Conservation (phyloP, 306 rosid species). For the Purshia tridentata region DNA sequence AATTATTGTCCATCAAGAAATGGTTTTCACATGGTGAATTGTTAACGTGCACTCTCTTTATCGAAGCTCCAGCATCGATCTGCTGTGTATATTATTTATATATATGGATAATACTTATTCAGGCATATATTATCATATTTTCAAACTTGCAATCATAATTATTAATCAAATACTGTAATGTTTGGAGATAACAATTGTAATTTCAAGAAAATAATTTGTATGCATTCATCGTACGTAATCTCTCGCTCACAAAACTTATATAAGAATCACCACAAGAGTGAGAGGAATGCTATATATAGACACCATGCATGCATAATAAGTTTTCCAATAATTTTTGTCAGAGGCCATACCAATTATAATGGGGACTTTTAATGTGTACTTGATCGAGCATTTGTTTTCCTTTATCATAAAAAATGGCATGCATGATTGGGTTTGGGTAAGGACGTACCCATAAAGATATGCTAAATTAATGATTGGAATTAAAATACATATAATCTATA, state of each 20-base stretch:
- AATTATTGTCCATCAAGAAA: not conserved
- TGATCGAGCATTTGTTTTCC: not conserved
- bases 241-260: too few species aligned
- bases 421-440: conserved; percentile 7
- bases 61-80: too few species aligned
- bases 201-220: too few species aligned
- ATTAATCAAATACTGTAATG: too few species aligned
- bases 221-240: too few species aligned
- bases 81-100: too few species aligned
- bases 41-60: too few species aligned
- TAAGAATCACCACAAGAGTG: not conserved
- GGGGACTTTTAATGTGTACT: not conserved
- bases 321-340: conserved; percentile 5
- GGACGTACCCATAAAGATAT: conserved; percentile 17
- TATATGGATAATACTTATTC: too few species aligned
- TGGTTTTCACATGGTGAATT: conserved; percentile 1
- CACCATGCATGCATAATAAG: not conserved
- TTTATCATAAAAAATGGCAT: not conserved
- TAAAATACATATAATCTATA: not conserved
- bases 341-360: conserved; percentile 7
- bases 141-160: too few species aligned
- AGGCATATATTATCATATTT: too few species aligned
- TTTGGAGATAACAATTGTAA: too few species aligned
- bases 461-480: not conserved
- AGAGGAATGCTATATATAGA: not conserved